A percentile compares a stretch with the other conserved stretches of the same genome.
These are phyloP conservation scores for Limnanthes douglasii DNA, from an alignment of 345 rosid genomes.

Conservation along the genomic window DNA sequence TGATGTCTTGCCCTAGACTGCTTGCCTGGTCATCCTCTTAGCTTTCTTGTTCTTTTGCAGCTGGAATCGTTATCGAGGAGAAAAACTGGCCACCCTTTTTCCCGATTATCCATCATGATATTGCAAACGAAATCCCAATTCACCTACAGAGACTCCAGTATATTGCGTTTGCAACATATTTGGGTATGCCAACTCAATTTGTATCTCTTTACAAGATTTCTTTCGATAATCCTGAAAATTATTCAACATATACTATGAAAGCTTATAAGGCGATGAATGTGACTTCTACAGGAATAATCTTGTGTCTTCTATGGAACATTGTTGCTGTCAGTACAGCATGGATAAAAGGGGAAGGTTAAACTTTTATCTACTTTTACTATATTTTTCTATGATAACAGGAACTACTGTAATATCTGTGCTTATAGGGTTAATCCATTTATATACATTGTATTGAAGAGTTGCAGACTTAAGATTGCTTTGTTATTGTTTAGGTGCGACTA, in stretches of 20 bases:
- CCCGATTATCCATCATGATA: conserved; percentile 79
- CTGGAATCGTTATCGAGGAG: conserved; percentile 58
- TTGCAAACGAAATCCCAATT: conserved; percentile 70
- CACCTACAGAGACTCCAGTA: conserved; percentile 74
- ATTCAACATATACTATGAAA: not conserved
- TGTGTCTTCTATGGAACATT: conserved; percentile 81
- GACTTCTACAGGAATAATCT: conserved; percentile 47
- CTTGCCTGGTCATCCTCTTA: not conserved
- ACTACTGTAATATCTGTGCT: not conserved
- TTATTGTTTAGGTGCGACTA: conserved; percentile 47
- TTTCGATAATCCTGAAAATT: not conserved
- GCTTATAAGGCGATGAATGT: conserved; percentile 6
- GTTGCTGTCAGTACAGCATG: conserved; percentile 73
- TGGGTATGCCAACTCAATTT: conserved; percentile 31
- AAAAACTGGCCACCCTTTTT: conserved; percentile 89
- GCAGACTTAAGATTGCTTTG: conserved; percentile 4
- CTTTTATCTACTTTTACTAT: conserved; percentile 2
- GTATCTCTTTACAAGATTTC: not conserved
- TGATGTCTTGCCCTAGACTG: not conserved
- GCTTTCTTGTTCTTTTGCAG: conserved; percentile 19
- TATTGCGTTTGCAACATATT: conserved; percentile 50
- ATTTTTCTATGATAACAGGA: not conserved
- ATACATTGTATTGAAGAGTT: not conserved
- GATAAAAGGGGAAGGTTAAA: conserved; percentile 71
- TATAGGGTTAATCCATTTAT: too few relatives aligned